Base-by-base conservation (phyloP, 1,284 basidiomycete species). In the Sporisorium exsertum region DNA sequence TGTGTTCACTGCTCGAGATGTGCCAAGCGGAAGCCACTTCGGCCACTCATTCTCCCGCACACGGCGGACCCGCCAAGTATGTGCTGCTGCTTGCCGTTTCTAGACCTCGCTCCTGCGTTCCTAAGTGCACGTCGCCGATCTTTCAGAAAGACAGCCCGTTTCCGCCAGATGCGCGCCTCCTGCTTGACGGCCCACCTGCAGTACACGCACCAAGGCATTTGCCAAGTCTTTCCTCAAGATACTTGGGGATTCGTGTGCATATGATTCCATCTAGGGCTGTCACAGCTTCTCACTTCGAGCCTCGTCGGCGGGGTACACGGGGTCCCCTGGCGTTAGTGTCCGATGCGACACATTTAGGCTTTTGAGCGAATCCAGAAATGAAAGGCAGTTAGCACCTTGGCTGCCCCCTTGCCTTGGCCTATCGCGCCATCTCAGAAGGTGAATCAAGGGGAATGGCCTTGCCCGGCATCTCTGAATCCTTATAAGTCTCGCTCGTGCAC, bases 401-500 rank as follows among this genome's bases (percentile, higher is more conserved):
- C 40, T 20, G n/a, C 3, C n/a, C 40, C 40, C 40, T 43, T 43
- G 40, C n/a, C 40, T 9, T 45, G 53, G 12, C 29, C 51, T 40
- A 18, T 55, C 53, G 37, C 40, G 15, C 46, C 26, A 49, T 49
- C 27, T 3, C 46, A 10, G 8, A 47, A 26, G 24, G 22, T 2
- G 22, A 16, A 15, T 24, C n/a, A n/a, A n/a, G n/a, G n/a, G n/a
- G 45, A 47, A 3, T 15, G 22, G 12, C n/a, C 10, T n/a, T 8
- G 50, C 33, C 18, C 9, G 13, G 22, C 55, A 4, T 20, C 20
- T 49, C 5, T 35, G 20, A 22, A 42, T 32, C 57, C 52, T 56
- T 72, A 72, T 72, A 72, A 71, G 59, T 58, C 55, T 47, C 22
- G 16, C 50, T 55, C 24, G 32, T 35, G 22, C 20, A 20, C 2